Percentiles rank a stretch among this genome's conserved stretches.
Conservation (phyloP, 179 eudicot genomes). For the Actinidia chinensis region DNA sequence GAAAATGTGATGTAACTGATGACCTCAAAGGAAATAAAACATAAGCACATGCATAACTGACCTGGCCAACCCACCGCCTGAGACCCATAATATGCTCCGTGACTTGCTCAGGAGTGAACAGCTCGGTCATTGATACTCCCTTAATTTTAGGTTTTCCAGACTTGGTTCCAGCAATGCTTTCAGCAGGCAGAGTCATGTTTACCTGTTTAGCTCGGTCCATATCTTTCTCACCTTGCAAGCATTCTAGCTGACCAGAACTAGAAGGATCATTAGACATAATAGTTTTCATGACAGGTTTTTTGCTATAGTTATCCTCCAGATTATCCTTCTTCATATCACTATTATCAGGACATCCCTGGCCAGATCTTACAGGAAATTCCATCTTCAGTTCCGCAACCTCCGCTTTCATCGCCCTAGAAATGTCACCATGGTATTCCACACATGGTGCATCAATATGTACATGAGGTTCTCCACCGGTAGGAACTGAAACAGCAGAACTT, state of each 20-base stretch:
- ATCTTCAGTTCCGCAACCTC: constrained; percentile 52
- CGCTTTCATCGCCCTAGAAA: constrained; percentile 39
- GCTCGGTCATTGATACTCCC: constrained; percentile 57
- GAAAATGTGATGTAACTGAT: not conserved
- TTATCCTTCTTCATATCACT: constrained; percentile 40
- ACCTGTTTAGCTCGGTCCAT: constrained; percentile 34
- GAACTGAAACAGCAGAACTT: constrained; percentile 33
- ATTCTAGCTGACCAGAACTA: constrained; percentile 44
- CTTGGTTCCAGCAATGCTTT: not conserved
- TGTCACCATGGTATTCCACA: constrained; percentile 38
- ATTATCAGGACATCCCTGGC: constrained; percentile 27
- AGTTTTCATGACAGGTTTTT: constrained; percentile 44
- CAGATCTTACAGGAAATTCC: constrained; percentile 40
- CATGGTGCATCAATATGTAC: constrained; percentile 29
- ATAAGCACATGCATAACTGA: constrained; percentile 29
- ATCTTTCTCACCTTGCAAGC: constrained; percentile 52
- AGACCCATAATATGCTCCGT: constrained; percentile 84
- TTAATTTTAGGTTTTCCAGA: constrained; percentile 36
- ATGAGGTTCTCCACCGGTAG: constrained; percentile 34
- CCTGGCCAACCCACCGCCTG: constrained; percentile 99
- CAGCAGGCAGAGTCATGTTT: not conserved
- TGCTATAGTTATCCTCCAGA: constrained; percentile 33
- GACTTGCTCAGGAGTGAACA: constrained; percentile 93
- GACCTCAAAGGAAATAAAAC: not conserved
- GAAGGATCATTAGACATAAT: constrained; percentile 27